Conservation (phyloP, 192 early-diverging fungal species). For the Dissophora ornata region DNA sequence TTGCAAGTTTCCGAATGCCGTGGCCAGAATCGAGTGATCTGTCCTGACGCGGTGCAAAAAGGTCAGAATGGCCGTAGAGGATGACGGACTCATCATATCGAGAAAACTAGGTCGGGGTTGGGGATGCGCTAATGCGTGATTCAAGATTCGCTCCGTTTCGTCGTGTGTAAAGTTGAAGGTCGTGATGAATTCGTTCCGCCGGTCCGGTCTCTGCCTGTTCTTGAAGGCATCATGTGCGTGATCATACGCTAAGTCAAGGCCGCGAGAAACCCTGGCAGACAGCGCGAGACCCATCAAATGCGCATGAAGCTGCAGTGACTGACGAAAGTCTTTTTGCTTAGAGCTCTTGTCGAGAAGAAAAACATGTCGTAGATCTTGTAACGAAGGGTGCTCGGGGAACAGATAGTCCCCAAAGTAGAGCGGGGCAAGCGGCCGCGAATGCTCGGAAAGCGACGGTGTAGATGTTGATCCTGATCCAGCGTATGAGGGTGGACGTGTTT, state of each 20-base stretch:
- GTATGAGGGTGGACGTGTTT: background rate
- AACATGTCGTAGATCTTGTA: constrained; percentile 39
- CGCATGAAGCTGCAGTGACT: constrained; percentile 51
- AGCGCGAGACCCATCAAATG: constrained; percentile 49
- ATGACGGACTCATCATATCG: constrained; percentile 48
- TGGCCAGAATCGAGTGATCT: constrained; percentile 44
- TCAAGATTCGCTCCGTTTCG: constrained; percentile 45
- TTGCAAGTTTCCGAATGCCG: constrained; percentile 45
- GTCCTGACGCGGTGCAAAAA: constrained; percentile 47
- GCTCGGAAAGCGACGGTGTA: background rate
- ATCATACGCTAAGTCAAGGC: constrained; percentile 46
- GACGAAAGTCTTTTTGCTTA: constrained; percentile 50
- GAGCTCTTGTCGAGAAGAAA: constrained; percentile 52
- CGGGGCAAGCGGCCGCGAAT: constrained; percentile 2
- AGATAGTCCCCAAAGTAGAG: constrained; percentile 46
- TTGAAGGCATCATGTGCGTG: constrained; percentile 54
- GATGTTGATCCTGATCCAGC: constrained; percentile 2
- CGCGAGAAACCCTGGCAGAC: constrained; percentile 34
- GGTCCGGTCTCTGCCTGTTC: constrained; percentile 49
- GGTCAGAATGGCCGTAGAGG: constrained; percentile 25
- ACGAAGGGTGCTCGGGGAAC: constrained; percentile 43
- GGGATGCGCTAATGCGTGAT: constrained; percentile 41
- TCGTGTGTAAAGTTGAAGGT: constrained; percentile 50
- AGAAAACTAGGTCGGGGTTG: constrained; percentile 54
- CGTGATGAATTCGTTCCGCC: constrained; percentile 45